Evolutionary conservation across 2,329 filamentous ascomycete genomes (phyloP), one percentile per base, ranked within the genome.

Genomic region (Aspergillus phoenicis): DNA sequence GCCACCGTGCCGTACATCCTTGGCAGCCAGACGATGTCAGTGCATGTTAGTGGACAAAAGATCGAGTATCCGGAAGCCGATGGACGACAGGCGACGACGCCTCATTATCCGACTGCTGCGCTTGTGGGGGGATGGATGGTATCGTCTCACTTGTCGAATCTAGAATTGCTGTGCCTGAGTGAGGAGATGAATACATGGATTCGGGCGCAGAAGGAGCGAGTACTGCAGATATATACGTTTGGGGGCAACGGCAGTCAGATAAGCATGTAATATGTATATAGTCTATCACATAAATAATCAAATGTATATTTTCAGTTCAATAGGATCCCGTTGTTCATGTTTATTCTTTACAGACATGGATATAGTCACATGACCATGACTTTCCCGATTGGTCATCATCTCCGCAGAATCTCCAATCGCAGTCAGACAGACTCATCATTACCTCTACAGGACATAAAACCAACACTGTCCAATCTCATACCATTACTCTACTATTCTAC

Each of bases 121-220:
- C 59, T 73, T 6, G 59, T 72, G 38, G 69, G 71, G 8, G 64
- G 69, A 4, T 73, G 70, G 71, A 62, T 70, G 11, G 48, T 71
- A 4, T 49, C 66, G 15, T 52, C 62, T 5, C 61, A 52, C 33
- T 30, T 73, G 52, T 56, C 59, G 24, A 71, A 68, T 52, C 51
- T 73, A 4, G 63, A 47, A 4, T 52, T 66, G 24, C 64, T 71
- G 8, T 62, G 62, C 20, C 49, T 73, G 24, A 57, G 55, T 3
- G 58, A 64, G 4, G 66, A 67, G 20, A 64, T 68, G 49, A 22
- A 61, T 24, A 55, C n/a, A 7, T 73, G 71, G 71, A 59, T 69
- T 0, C 54, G 54, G 48, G 52, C 57, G 24, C 71, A 73, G 62
- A 65, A 70, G 13, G 61, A 67, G 24, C 59, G 71, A 6, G 58